phyloP scores from a whole-genome alignment of 2,329 filamentous ascomycete genomes.

The Aspergillus eucalypticola region DNA sequence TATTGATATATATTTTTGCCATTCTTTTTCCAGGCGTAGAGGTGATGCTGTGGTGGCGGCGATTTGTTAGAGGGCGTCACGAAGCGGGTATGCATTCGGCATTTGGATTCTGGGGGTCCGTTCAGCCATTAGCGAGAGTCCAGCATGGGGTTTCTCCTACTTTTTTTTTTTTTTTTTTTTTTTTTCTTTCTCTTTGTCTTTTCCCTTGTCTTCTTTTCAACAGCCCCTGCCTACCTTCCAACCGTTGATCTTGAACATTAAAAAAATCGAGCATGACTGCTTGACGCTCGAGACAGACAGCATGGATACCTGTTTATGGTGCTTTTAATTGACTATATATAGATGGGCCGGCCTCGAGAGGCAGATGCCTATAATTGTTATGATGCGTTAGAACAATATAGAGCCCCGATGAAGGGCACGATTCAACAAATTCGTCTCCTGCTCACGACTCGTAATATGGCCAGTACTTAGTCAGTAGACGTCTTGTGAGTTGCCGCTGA shows the following conservation, averaged over 20 bases:
- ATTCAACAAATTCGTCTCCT: no score
- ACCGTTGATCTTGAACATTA: background rate
- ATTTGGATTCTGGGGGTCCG: background rate
- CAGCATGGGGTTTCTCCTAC: background rate
- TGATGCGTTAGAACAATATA: background rate
- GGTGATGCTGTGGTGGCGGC: background rate
- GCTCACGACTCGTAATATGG: no score
- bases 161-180: background rate
- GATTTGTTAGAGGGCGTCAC: slow-evolving; percentile 2
- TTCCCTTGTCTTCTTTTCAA: no score
- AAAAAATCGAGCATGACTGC: background rate
- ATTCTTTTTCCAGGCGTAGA: slow-evolving; percentile 2
- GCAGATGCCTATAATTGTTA: background rate
- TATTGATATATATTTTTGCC: slow-evolving; percentile 1
- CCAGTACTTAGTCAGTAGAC: no score
- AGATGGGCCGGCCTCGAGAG: slow-evolving; percentile 1
- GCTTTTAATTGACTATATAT: slow-evolving; percentile 3
- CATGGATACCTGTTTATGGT: background rate
- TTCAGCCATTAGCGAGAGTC: background rate
- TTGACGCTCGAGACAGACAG: background rate
- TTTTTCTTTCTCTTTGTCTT: no score
- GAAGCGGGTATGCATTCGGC: background rate
- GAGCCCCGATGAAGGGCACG: background rate
- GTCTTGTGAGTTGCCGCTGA: no score
- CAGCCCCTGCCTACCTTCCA: background rate